Evolutionary conservation across 257 asterid species (phyloP), one percentile per base, ranked within the genome.

Genomic region (Rauvolfia tetraphylla): DNA sequence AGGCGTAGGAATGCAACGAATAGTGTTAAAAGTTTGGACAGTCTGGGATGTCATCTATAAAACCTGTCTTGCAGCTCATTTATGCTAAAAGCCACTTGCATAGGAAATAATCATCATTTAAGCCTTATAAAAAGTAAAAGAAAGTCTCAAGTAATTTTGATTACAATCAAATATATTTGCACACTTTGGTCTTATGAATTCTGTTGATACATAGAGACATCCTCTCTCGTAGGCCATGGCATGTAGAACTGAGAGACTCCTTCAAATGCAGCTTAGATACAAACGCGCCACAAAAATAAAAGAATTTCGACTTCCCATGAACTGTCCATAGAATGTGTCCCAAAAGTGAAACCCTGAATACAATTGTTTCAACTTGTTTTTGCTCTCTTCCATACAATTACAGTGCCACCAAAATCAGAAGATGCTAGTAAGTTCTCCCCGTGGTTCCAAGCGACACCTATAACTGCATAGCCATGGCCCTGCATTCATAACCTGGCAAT

Each of bases 381-480:
- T 76, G 96, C 96, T 86, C 99, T 85, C 84, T 93, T 95, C 99
- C 99, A 95, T 79, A 95, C 97, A 71, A 95, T 95, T 41, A 93
- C 96, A 13, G 97, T 90, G 80, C 98, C 99, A 53, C 98, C 99
- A 82, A 93, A 95, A 88, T 95, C 98, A 53, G 99, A 90, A 62
- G 99, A 91, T 76, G 99, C 99, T 88, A 95, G 83, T 36, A 91
- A 84, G 75, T 90, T 95, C 86, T 95, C 98, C 44, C 97, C 98
- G 54, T 93, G 88, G 86, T 95, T 95, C 99, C 99, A 95, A 75
- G 99, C 96, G 73, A 90, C 85, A 79, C 97, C 97, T 82, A 95
- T 93, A 27, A 89, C 97, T 41, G 99, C 90, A 82, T 90, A 95
- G 68, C 97, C 90, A 86, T 95, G 98, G 29, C 98, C 98, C 97